Conservation (phyloP, 2,329 filamentous ascomycete species). For the Onygenales sp. region DNA sequence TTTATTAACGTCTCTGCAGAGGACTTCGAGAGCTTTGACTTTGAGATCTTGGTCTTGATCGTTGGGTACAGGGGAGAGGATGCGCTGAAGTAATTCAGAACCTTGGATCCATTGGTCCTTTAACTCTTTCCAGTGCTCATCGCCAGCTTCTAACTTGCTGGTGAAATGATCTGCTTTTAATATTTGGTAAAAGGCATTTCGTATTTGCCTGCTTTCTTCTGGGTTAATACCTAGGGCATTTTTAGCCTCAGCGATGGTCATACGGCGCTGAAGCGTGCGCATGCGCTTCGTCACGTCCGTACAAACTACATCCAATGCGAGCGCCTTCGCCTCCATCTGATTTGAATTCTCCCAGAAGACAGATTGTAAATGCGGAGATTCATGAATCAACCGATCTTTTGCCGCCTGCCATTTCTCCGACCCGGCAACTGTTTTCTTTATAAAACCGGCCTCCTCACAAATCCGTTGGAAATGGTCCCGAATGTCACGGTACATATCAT, state of each 20-base stretch:
- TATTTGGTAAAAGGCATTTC: conserved; percentile 56
- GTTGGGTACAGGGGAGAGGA: conserved; percentile 42
- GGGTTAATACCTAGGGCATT: conserved; percentile 60
- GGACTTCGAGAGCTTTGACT: conserved; percentile 56
- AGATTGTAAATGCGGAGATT: conserved; percentile 53
- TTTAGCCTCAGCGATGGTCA: conserved; percentile 67
- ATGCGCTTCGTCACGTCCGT: conserved; percentile 74
- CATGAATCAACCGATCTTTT: conserved; percentile 57
- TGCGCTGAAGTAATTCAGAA: conserved; percentile 45
- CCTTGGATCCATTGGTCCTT: conserved; percentile 58
- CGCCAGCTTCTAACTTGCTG: conserved; percentile 62
- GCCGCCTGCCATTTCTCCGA: conserved; percentile 63
- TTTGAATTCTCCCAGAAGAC: conserved; percentile 52
- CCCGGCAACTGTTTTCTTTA: conserved; percentile 67
- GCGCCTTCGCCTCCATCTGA: conserved; percentile 51
- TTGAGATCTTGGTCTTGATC: conserved; percentile 48
- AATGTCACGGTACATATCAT: conserved; percentile 52
- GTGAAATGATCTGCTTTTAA: conserved; percentile 58
- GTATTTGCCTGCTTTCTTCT: conserved; percentile 56
- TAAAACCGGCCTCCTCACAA: conserved; percentile 56
- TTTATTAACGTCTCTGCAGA: conserved; percentile 71
- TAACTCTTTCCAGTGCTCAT: conserved; percentile 61
- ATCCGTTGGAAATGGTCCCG: conserved; percentile 61
- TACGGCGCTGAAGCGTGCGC: conserved; percentile 53
- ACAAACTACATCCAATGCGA: conserved; percentile 70